Evolutionary conservation across 208 protist species (phyloP), one percentile per base, ranked within the genome.

Genomic region (Wallacemonas collosoma): DNA sequence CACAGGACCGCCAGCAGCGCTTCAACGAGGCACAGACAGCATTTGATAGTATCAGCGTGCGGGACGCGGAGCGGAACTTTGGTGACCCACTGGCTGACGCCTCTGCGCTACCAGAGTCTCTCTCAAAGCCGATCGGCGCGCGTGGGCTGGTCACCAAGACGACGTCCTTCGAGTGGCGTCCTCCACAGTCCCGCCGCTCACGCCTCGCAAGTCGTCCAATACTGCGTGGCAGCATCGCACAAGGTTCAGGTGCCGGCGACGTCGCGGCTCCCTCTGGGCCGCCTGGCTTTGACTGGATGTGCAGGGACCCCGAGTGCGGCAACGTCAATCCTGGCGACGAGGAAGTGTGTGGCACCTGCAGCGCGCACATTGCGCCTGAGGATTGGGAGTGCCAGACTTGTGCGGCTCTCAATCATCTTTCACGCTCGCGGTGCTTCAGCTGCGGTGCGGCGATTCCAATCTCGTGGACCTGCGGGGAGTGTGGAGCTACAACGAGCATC

Each of bases 221-320:
- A 9, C 15, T 35, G 12, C 17, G 17, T 17, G 57, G 17, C 57
- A 38, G 1, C 9, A 44, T 15, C 17, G 57, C 57, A 12, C 8
- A 26, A 26, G 26, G 26, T 26, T 26, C 26, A 26, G 26, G 26
- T 26, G 26, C 39, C 53, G 43, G 41, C 43, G 71, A 44, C 40
- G 26, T n/a, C 26, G 54, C 44, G 2, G 63, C 54, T 12, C 84
- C 87, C 3, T 40, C 72, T 2, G 87, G 89, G 1, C 89, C 89
- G 35, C 88, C 89, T 1, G 88, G 89, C 26, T 93, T 93, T 68
- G 91, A 96, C 77, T 96, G 91, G 89, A 94, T 94, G 89, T 96
- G 91, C 75, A 79, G 91, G 38, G 75, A 80, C 12, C 38, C 61
- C 4, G 75, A 45, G 40, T 96, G 91, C 67, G 85, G 78, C 0